These are phyloP conservation scores for Tremellales sp. DNA, from an alignment of 1,284 basidiomycete genomes.

Conservation along the genomic window DNA sequence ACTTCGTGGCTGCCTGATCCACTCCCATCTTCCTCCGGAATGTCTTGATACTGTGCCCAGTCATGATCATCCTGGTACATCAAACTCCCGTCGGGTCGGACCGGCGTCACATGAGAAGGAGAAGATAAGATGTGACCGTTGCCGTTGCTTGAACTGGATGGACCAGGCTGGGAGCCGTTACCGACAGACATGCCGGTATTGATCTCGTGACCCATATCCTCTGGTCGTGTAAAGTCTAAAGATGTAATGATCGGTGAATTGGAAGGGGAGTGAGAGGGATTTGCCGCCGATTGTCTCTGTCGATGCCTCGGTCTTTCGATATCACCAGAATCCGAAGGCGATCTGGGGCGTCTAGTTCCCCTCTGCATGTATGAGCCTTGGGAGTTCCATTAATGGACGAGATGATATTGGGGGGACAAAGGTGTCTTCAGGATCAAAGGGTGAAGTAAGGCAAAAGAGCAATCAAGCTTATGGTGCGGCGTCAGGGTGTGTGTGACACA, in stretches of 20 bases:
- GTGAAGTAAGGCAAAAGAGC: no score
- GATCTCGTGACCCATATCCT: conserved; percentile 14
- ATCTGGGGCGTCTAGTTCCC: conserved; percentile 15
- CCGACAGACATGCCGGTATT: conserved; percentile 9
- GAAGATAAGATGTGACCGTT: conserved; percentile 5
- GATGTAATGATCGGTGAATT: no score
- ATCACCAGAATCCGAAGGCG: conserved; percentile 11
- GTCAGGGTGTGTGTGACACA: no score
- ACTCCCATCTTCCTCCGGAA: conserved; percentile 8
- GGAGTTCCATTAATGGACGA: no score
- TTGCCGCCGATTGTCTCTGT: conserved; percentile 1
- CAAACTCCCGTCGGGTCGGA: conserved; percentile 19
- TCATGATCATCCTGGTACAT: conserved; percentile 43
- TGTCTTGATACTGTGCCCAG: conserved; percentile 21
- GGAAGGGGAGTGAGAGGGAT: not conserved
- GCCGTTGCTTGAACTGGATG: not conserved
- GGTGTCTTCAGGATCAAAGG: no score
- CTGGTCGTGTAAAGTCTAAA: no score
- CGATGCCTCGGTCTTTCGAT: conserved; percentile 4
- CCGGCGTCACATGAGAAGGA: not conserved
- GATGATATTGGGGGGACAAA: no score
- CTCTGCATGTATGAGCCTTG: no score
- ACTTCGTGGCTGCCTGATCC: not conserved
- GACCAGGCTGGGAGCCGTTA: conserved; percentile 3
- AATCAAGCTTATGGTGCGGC: no score